Evolutionary conservation across 2,329 filamentous ascomycete genomes (phyloP), one percentile per base, ranked within the genome.

Genomic region (Aciculosporium take): DNA sequence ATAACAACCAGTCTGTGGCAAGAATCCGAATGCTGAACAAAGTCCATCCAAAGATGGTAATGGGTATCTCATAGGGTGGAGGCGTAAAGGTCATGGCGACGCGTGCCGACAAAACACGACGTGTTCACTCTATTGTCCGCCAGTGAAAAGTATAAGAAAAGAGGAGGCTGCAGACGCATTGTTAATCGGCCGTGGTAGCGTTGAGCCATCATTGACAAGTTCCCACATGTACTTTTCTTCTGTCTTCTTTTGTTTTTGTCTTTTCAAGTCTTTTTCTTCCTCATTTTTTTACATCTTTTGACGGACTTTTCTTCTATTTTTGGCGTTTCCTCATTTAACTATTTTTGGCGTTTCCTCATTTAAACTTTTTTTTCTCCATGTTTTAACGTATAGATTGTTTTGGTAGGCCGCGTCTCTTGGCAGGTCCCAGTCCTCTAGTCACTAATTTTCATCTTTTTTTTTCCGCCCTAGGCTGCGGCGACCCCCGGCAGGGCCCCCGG

Each of bases 41-140:
- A 30, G 25, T 7, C 4, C 13, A 21, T 28, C 25, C 25, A 28
- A 36, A n/a, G 27, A 18, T 24, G n/a, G 17, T 20, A 28, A 38
- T 44, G 47, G 49, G 47, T 51, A 51, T 52, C 48, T 48, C 47
- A 46, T 49, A 44, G 47, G 44, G 35, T 46, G 42, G 45, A 48
- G 13, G 23, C 13, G 32, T 18, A 32, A 37, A 36, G n/a, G 25
- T 29, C 24, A 25, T 1, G 28, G 27, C 15, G 29, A 23, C 41
- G 25, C 20, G 17, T 5, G 33, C 29, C 21, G 21, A 29, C 20
- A 23, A 15, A 20, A 24, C 6, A 24, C 24, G 18, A 15, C 2
- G 5, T 9, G 18, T 6, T 7, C 7, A 20, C 4, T 18, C 30
- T 23, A 27, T 28, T 13, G 15, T n/a, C n/a, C 7, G 15, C 12